A percentile compares a stretch with the other conserved stretches of the same genome.
phyloP scores from a whole-genome alignment of 495 filamentous ascomycete genomes.

The Neurospora sp. region DNA sequence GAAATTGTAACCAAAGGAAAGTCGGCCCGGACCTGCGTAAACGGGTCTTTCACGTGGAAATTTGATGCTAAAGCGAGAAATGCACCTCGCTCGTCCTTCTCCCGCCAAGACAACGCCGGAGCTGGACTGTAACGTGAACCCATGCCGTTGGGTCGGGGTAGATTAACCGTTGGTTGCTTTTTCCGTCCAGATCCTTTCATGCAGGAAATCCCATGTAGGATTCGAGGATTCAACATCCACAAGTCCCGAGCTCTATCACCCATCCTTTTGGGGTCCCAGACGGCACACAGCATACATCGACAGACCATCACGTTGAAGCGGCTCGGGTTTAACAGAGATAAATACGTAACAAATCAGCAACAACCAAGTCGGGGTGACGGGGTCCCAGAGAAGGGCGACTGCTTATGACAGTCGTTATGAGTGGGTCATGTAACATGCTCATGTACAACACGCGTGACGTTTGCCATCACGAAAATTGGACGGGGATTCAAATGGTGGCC shows the following conservation, averaged over 20 bases:
- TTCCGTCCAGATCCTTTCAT: neutral
- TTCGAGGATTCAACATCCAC: neutral
- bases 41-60: neutral
- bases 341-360: neutral
- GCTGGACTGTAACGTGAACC: neutral
- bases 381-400: neutral
- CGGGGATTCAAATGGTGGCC: neutral
- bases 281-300: neutral
- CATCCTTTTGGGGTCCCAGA: neutral
- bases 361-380: neutral
- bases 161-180: neutral
- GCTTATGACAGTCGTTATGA: neutral
- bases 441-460: neutral
- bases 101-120: neutral
- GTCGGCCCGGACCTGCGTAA: neutral
- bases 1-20: neutral
- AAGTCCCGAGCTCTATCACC: neutral
- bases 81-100: neutral
- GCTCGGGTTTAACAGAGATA: neutral
- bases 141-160: neutral
- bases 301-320: neutral
- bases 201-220: neutral
- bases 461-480: neutral
- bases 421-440: neutral
- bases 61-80: neutral